Base-by-base conservation (phyloP, 1,284 basidiomycete species). In the Moniliella sp. region DNA sequence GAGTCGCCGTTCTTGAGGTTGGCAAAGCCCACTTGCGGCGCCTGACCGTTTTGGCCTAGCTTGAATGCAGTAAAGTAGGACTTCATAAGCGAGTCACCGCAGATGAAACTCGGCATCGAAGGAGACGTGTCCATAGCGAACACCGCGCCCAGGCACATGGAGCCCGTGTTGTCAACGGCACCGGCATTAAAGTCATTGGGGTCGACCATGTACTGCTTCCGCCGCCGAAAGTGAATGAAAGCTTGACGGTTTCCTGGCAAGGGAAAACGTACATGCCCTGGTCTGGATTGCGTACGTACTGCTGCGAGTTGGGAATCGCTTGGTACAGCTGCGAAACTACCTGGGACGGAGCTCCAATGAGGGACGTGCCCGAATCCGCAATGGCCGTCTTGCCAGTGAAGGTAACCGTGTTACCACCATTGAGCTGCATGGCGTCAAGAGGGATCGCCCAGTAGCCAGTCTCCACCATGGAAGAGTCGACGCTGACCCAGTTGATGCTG, bases 1-100 rank as follows among this genome's bases (percentile, higher is more conserved):
- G n/a, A n/a, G n/a, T 18, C 29, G 21, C 29, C 29, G 11, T 31
- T 31, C 29, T 23, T 31, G n/a, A 57, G 33, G 12, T 30, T 31
- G 1, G 54, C 54, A 23, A 57, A 57, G 12, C 54, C 54, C 19
- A 57, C 40, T 1, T 37, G 26, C n/a, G 35, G 27, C 9, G 42
- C 39, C 5, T 32, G 28, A 16, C 35, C 46, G n/a, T n/a, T n/a
- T n/a, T n/a, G n/a, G n/a, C n/a, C n/a, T n/a, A n/a, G n/a, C 13
- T 46, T 40, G 32, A 39, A 58, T 16, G 47, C 48, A 12, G 41
- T 32, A 23, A 51, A 58, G 31, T 57, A 51, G 12, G 51, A 39
- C 59, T 81, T 81, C 31, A 94, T 68, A 69, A 97, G 94, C 1
- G 79, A 77, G 51, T 88, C 84, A 15, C 86, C 86, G 28, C 91